Evolutionary conservation across 108 stramenopile genomes (phyloP).

Genomic region (Skeletonema grethae): DNA sequence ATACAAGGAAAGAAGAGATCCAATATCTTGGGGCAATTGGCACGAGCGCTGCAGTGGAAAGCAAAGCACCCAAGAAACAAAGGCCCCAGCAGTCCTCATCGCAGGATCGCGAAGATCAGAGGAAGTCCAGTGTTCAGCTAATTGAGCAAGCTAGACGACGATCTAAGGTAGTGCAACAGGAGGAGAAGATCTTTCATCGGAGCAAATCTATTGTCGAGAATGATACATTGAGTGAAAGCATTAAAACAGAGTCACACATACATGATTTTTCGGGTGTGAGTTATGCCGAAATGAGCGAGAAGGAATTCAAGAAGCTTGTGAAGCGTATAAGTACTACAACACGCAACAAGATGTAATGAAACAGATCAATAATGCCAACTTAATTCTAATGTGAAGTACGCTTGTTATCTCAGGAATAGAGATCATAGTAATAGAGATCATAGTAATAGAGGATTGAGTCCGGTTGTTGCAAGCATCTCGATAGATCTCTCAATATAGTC

Average conservation of each 20-base stretch:
- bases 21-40: slow-evolving; percentile 15
- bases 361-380: neutral
- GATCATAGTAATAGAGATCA: neutral
- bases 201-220: neutral
- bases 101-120: neutral
- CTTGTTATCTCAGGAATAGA: too few relatives aligned
- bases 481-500: slow-evolving; percentile 52
- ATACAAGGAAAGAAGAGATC: slow-evolving; percentile 13
- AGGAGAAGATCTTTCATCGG: neutral
- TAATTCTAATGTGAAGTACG: too few relatives aligned
- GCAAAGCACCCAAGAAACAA: neutral
- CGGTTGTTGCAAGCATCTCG: slow-evolving; percentile 33
- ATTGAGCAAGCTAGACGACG: neutral
- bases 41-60: slow-evolving; percentile 9
- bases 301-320: slow-evolving; percentile 34
- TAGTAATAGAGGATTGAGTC: slow-evolving; percentile 47
- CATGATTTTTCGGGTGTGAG: slow-evolving; percentile 18
- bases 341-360: neutral
- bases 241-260: neutral
- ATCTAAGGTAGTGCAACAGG: neutral
- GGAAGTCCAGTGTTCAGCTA: neutral
- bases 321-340: slow-evolving; percentile 14
- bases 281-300: slow-evolving; percentile 41
- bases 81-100: neutral
- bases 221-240: neutral